Conservation (phyloP, 805 yeast genomes). For the Starmerella stigmatis region DNA sequence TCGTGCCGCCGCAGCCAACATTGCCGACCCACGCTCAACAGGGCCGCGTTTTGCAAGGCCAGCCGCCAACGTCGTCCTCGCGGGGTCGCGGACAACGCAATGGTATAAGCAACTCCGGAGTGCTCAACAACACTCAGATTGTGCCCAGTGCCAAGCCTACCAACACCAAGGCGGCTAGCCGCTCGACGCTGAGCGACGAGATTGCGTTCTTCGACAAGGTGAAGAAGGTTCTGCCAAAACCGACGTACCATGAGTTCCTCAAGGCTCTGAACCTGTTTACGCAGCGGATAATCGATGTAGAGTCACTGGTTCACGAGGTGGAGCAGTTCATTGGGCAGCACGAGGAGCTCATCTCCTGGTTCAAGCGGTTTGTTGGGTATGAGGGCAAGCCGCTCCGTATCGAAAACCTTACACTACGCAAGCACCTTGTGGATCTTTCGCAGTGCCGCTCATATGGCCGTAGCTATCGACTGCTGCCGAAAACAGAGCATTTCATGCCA, state of each 20-base stretch:
- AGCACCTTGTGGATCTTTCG: constrained; percentile 81
- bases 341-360: constrained; percentile 77
- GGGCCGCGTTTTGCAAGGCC: constrained; percentile 1
- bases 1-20: not conserved
- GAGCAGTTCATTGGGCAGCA: constrained; percentile 77
- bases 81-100: constrained; percentile 6
- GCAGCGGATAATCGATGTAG: constrained; percentile 79
- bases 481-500: constrained; percentile 90
- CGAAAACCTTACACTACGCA: constrained; percentile 76
- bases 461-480: constrained; percentile 83
- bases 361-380: constrained; percentile 80
- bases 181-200: constrained; percentile 62
- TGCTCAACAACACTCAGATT: constrained; percentile 33
- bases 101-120: not conserved
- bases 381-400: constrained; percentile 76
- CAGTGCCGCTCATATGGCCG: constrained; percentile 93
- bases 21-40: constrained; percentile 2
- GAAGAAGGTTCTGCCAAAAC: constrained; percentile 78
- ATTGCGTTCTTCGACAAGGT: constrained; percentile 84
- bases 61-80: constrained; percentile 8
- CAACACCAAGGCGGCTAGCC: constrained; percentile 30
- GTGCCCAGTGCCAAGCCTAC: constrained; percentile 74
- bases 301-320: constrained; percentile 69
- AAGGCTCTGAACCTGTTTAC: constrained; percentile 79
- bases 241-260: constrained; percentile 82